A percentile compares a stretch with the other conserved stretches of the same genome.
These are phyloP conservation scores for Dioscorea alata DNA, from an alignment of 106 monocot species.

Conservation along the genomic window DNA sequence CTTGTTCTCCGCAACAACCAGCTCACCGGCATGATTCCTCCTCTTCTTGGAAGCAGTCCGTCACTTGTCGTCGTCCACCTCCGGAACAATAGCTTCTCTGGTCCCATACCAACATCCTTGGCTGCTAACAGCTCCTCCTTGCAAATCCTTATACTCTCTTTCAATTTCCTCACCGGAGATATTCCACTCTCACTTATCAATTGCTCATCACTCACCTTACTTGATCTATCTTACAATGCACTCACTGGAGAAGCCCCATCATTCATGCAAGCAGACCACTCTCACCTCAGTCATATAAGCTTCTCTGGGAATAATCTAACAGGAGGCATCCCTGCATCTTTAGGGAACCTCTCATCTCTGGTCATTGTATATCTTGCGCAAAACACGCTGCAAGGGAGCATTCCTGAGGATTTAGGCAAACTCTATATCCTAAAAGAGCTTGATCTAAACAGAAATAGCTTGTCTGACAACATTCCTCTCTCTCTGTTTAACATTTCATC, in stretches of 20 bases:
- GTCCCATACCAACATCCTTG: not conserved
- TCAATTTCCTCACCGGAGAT: too few relatives aligned
- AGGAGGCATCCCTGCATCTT: not conserved
- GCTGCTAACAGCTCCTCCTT: not conserved
- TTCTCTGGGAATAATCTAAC: not conserved
- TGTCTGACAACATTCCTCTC: constrained; percentile 3
- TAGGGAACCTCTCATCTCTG: constrained; percentile 6
- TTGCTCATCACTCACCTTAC: not conserved
- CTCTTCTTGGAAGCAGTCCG: not conserved
- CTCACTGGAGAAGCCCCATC: not conserved
- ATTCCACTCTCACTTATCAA: not conserved
- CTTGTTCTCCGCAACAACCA: not conserved
- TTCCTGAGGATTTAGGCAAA: constrained; percentile 2
- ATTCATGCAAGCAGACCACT: not conserved
- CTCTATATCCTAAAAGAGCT: too few relatives aligned
- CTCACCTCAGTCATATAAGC: not conserved
- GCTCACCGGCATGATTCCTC: not conserved
- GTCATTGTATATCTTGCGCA: not conserved
- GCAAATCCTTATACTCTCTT: not conserved
- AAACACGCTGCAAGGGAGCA: constrained; percentile 6
- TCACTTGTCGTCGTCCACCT: not conserved
- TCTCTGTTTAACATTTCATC: constrained; percentile 19
- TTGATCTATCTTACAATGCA: not conserved
- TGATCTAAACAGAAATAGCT: not conserved
- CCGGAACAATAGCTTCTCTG: not conserved